Percentiles rank a stretch among this genome's conserved stretches.
Conservation (phyloP, 345 rosid species). For the Physaria fendleri region DNA sequence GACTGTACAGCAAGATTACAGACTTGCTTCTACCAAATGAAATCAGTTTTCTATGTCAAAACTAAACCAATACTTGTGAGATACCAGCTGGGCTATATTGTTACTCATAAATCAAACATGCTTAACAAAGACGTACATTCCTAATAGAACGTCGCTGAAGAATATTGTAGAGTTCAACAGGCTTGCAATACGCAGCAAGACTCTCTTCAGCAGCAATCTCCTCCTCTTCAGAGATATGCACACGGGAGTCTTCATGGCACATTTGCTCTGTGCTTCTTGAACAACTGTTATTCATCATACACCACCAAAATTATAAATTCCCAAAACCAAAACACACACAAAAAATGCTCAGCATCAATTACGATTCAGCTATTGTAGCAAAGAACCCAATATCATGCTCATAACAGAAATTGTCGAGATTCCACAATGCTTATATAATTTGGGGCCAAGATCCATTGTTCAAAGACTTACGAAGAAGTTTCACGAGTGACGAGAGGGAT, state of each 20-base stretch:
- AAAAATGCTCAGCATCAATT: too few species aligned
- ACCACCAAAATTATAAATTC: neutral
- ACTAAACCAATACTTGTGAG: neutral
- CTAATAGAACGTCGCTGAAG: slow-evolving; percentile 84
- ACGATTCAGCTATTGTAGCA: too few species aligned
- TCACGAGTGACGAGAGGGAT: too few species aligned
- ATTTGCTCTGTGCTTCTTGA: slow-evolving; percentile 84
- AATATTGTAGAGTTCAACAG: slow-evolving; percentile 93
- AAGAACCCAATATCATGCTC: too few species aligned
- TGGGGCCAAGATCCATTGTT: too few species aligned
- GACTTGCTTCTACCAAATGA: neutral
- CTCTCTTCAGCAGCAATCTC: slow-evolving; percentile 91
- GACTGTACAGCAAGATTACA: neutral
- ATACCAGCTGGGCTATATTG: neutral
- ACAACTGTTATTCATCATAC: slow-evolving; percentile 34
- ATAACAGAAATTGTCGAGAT: too few species aligned
- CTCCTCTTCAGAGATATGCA: slow-evolving; percentile 79
- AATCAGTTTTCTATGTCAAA: neutral
- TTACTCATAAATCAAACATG: too few species aligned
- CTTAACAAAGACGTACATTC: slow-evolving; percentile 56
- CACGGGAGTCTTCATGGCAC: slow-evolving; percentile 83
- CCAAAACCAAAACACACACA: too few species aligned
- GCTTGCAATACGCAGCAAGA: slow-evolving; percentile 78
- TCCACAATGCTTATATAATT: too few species aligned
- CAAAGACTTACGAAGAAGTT: too few species aligned